Evolutionary conservation across 1,284 basidiomycete species (phyloP).

Genomic region (Apiotrichum gracile): DNA sequence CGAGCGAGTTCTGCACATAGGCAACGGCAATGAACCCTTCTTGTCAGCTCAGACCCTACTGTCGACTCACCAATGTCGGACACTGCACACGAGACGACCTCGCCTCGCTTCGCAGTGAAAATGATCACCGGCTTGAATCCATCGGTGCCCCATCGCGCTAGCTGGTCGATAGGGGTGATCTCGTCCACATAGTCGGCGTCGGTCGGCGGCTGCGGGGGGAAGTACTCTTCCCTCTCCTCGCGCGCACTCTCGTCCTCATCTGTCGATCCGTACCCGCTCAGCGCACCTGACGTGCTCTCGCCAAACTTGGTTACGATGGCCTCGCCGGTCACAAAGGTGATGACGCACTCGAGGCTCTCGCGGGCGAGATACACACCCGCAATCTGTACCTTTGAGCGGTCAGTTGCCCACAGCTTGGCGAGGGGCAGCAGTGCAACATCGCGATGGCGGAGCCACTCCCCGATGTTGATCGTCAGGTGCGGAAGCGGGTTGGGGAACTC

Average conservation of each 20-base stretch:
- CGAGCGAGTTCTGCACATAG: slow-evolving; percentile 57
- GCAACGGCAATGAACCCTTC: slow-evolving; percentile 68
- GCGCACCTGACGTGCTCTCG: slow-evolving; percentile 23
- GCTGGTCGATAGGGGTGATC: slow-evolving; percentile 36
- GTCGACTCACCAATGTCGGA: slow-evolving; percentile 60
- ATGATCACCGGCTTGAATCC: slow-evolving; percentile 61
- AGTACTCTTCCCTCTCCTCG: slow-evolving; percentile 26
- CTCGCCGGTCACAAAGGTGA: slow-evolving; percentile 61
- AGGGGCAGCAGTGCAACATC: slow-evolving; percentile 38
- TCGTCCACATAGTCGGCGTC: slow-evolving; percentile 27
- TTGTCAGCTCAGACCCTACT: background rate
- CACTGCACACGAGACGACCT: slow-evolving; percentile 56
- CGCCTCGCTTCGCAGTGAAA: slow-evolving; percentile 53
- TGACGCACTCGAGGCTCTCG: slow-evolving; percentile 62
- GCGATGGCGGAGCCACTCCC: slow-evolving; percentile 49
- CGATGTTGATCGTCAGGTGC: slow-evolving; percentile 58
- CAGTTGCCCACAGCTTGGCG: slow-evolving; percentile 42
- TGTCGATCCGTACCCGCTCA: background rate
- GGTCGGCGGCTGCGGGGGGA: slow-evolving; percentile 12
- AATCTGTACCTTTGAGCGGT: slow-evolving; percentile 47
- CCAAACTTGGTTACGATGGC: slow-evolving; percentile 59
- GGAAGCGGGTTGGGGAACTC: slow-evolving; percentile 58
- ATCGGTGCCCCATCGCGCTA: slow-evolving; percentile 49
- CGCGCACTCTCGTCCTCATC: slow-evolving; percentile 22
- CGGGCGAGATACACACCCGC: slow-evolving; percentile 57